Evolutionary conservation across 495 filamentous ascomycete genomes (phyloP), one percentile per base, ranked within the genome.

Genomic region (Arthonia radiata): DNA sequence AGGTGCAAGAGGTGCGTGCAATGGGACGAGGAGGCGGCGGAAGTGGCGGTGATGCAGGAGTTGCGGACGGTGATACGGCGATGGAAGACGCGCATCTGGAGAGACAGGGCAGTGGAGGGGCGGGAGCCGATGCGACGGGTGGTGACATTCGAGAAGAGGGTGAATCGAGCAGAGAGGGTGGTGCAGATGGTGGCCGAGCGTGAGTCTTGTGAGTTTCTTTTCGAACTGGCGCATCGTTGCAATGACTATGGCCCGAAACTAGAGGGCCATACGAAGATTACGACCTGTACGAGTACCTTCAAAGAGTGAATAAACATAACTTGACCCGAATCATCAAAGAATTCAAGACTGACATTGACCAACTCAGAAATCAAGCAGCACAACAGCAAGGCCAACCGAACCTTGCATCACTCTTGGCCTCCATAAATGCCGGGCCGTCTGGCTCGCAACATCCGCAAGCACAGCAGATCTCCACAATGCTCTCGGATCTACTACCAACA

Each of bases 111-210:
- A 62, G 59, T 36, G 77, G 78, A 18, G 81, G 81, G 27, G 81
- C 81, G 33, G 81, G 79, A 17, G 53, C 73, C 9, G 81, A 61
- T 48, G 77, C 80, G 24, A 86, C 81, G 1, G 83, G 81, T 7
- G 81, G 80, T 18, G 79, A 93, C 48, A 54, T 90, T 29, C 60
- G 83, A 41, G 71, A 86, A 40, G 86, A 94, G 42, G 89, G 89
- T 31, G 67, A 76, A 47, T 67, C 67, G 33, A 64, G 79, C 15
- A 57, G 86, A 47, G 79, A 90, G 41, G 86, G 82, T 28, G 89
- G 89, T 41, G 81, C 77, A 31, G 83, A 93, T 50, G 86, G 89
- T 35, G 89, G 76, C 52, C 64, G 82, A 90, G 82, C 83, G 86
- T 97, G 94, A 86, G 86, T 94, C 51, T 55, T 56, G 47, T 54